phyloP scores from a whole-genome alignment of 345 rosid genomes.

The Firmiana major region DNA sequence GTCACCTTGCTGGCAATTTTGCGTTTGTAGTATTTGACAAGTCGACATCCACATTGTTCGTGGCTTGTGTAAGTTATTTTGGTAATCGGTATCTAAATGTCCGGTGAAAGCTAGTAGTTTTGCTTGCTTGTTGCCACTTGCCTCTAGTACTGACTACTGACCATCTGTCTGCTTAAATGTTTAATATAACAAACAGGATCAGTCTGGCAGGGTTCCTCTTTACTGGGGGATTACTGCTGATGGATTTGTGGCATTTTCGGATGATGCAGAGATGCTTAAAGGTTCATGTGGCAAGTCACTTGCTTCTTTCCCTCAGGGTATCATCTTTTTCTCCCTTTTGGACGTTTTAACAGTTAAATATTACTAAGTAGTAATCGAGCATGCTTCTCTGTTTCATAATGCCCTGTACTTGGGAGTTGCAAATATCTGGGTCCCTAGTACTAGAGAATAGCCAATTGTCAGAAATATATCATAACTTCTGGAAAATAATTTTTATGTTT shows the following conservation, averaged over 20 bases:
- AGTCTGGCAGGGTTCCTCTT: constrained; percentile 78
- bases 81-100: background rate
- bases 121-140: background rate
- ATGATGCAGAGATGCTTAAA: constrained; percentile 72
- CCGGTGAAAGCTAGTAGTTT: background rate
- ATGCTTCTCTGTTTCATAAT: background rate
- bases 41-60: constrained; percentile 78
- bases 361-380: background rate
- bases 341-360: background rate
- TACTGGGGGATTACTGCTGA: constrained; percentile 98
- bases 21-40: constrained; percentile 83
- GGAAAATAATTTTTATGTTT: too few species aligned
- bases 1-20: constrained; percentile 75
- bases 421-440: too few species aligned
- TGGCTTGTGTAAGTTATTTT: constrained; percentile 35
- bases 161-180: background rate
- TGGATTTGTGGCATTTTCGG: constrained; percentile 83
- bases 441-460: background rate
- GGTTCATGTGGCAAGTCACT: constrained; percentile 96
- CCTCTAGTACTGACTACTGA: background rate
- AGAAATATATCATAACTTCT: too few species aligned
- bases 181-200: constrained; percentile 47
- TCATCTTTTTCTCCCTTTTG: background rate
- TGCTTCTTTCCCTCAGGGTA: constrained; percentile 94
- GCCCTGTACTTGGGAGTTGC: background rate